Conservation (phyloP, 345 rosid genomes). For the Noccaea bulbosa region DNA sequence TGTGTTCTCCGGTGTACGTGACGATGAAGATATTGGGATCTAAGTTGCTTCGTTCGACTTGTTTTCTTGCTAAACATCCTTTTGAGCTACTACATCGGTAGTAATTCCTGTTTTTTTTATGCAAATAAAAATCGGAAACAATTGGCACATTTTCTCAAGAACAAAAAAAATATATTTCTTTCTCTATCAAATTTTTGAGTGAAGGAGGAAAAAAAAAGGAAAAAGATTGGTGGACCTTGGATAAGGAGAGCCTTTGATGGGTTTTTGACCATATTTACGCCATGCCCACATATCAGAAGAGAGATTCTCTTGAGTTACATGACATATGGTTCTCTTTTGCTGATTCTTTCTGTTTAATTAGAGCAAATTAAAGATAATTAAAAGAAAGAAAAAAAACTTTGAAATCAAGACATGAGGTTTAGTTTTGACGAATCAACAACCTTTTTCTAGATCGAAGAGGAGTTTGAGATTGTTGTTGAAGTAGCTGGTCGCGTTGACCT, state of each 20-base stretch:
- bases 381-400: not conserved
- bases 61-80: conserved; percentile 86
- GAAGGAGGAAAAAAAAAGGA: not conserved
- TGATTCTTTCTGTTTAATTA: conserved; percentile 59
- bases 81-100: conserved; percentile 88
- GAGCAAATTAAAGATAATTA: not conserved
- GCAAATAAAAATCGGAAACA: not conserved
- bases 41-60: conserved; percentile 75
- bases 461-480: conserved; percentile 43
- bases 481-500: conserved; percentile 42
- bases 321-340: conserved; percentile 68
- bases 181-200: not conserved
- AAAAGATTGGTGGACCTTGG: conserved; percentile 60
- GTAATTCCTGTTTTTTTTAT: conserved; percentile 63
- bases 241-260: conserved; percentile 91
- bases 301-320: conserved; percentile 73
- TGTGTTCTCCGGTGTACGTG: conserved; percentile 86
- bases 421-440: conserved; percentile 32
- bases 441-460: conserved; percentile 63
- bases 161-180: not conserved
- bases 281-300: conserved; percentile 91
- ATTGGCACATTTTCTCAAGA: conserved; percentile 7
- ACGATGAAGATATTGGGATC: conserved; percentile 70
- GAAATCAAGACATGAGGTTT: not conserved
- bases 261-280: conserved; percentile 98